Base-by-base conservation (phyloP, 2,329 filamentous ascomycete species). In the Ophidiomyces ophidiicola region DNA sequence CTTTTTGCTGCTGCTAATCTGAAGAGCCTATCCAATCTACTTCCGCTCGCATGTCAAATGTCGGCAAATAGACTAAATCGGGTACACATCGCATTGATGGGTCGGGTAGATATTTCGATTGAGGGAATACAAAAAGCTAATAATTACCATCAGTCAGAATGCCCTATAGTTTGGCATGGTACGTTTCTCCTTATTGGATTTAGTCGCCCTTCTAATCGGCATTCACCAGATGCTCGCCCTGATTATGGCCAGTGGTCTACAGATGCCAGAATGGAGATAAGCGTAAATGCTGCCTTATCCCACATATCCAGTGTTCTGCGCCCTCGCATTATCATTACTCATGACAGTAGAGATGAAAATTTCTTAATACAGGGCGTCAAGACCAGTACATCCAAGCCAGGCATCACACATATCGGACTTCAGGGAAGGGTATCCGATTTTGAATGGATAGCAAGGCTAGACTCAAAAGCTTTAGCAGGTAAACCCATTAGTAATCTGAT, bases 41-140 rank as follows among this genome's bases (percentile, higher is more conserved):
- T 94, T 21, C 85, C 86, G 0, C 67, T 94, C 54, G 84, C 87
- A 4, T 96, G 90, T 58, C 74, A 83, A 50, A 94, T 94, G 87
- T 78, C 78, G 5, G 58, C 59, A 15, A 71, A 77, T 58, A 69
- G 72, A 41, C 68, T 72, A 43, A 93, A 76, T 52, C 71, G 76
- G 46, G 85, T 94, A 6, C 88, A 96, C 56, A 80, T 93, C 54
- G 80, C 75, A 0, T 61, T 96, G 3, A 71, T 92, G 62, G 80
- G 86, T 35, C 71, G 80, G 43, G 80, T 78, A 44, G 72, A 78
- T 8, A 71, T 94, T 36, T 64, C 73, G 0, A 59, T 92, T 36
- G 69, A 77, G 10, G 74, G 82, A 23, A 66, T 96, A 21, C 69
- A 79, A 49, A 67, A 75, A 37, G 68, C 94, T 43, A 94, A 94